Percentiles rank a stretch among this genome's conserved stretches.
phyloP scores from a whole-genome alignment of 2,329 filamentous ascomycete genomes.

The Trichoderma sp. region DNA sequence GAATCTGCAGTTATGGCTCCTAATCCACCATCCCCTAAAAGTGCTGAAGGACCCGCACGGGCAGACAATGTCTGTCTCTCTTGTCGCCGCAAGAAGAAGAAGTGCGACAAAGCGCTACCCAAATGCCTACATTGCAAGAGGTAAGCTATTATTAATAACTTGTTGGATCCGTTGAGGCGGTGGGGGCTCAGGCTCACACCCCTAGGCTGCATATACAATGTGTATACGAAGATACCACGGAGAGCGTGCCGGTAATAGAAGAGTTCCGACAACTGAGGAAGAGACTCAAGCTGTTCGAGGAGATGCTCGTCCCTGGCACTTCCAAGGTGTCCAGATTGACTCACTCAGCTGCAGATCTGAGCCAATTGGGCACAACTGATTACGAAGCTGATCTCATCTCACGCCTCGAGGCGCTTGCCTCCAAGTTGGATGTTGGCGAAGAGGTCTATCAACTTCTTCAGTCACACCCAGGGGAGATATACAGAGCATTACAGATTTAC shows the following conservation, averaged over 20 bases:
- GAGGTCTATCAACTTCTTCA: slow-evolving; percentile 15
- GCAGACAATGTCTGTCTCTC: slow-evolving; percentile 16
- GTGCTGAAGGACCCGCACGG: not conserved
- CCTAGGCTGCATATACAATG: slow-evolving; percentile 5
- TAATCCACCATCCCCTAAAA: not conserved
- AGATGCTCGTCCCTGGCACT: not conserved
- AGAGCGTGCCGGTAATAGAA: slow-evolving; percentile 5
- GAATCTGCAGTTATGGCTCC: not conserved
- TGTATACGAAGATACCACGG: slow-evolving; percentile 8
- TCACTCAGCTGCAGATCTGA: not conserved
- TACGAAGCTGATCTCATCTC: not conserved
- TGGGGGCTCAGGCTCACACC: not conserved
- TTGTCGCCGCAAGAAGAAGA: slow-evolving; percentile 15
- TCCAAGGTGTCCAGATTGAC: not conserved
- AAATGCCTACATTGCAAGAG: slow-evolving; percentile 6
- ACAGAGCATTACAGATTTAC: slow-evolving; percentile 5
- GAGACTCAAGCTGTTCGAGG: slow-evolving; percentile 8
- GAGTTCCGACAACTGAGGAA: slow-evolving; percentile 17
- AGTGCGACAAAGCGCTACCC: slow-evolving; percentile 13
- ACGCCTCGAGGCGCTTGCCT: not conserved
- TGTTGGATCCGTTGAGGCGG: not conserved
- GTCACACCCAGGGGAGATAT: slow-evolving; percentile 13
- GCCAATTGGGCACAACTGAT: not conserved
- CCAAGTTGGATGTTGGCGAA: not conserved
- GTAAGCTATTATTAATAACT: not conserved